Percentiles rank a stretch among this genome's conserved stretches.
phyloP scores from a whole-genome alignment of 805 yeast species.

The Cyberlindnera euphorbiiphila region DNA sequence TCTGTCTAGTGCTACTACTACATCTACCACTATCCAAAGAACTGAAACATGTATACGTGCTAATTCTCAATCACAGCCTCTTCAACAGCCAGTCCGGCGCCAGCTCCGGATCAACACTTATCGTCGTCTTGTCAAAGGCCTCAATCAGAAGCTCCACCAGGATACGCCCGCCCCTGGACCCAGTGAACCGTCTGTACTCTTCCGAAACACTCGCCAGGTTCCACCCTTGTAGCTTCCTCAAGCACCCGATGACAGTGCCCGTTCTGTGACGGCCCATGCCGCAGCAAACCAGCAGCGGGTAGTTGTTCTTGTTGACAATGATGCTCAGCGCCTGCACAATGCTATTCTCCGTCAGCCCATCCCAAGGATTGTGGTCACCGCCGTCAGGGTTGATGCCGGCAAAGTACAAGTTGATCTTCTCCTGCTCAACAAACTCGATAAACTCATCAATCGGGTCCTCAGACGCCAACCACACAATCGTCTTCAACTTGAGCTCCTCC shows the following conservation, averaged over 20 bases:
- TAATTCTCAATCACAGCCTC: too few relatives aligned
- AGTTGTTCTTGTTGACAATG: slow-evolving; percentile 65
- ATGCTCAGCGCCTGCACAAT: slow-evolving; percentile 76
- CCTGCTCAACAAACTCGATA: slow-evolving; percentile 71
- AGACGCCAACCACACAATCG: slow-evolving; percentile 90
- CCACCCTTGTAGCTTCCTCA: slow-evolving; percentile 95
- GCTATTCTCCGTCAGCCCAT: slow-evolving; percentile 79
- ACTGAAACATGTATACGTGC: too few relatives aligned
- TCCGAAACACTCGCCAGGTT: slow-evolving; percentile 88
- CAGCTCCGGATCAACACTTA: slow-evolving; percentile 36
- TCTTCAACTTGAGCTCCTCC: slow-evolving; percentile 64
- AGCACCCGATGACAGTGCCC: slow-evolving; percentile 94
- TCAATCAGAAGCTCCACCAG: slow-evolving; percentile 89
- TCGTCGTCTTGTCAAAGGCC: slow-evolving; percentile 48
- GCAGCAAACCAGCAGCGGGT: slow-evolving; percentile 89
- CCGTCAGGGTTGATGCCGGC: slow-evolving; percentile 79
- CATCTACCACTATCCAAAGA: too few relatives aligned
- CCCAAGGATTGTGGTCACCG: slow-evolving; percentile 88
- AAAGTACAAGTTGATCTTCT: slow-evolving; percentile 73
- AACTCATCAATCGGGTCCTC: slow-evolving; percentile 94
- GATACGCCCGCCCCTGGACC: slow-evolving; percentile 87
- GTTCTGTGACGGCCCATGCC: slow-evolving; percentile 99
- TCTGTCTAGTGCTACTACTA: too few relatives aligned
- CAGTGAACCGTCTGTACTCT: slow-evolving; percentile 91
- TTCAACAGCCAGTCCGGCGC: slow-evolving; percentile 47